Conservation (phyloP, 768 basidiomycete species). For the Amanita subjunquillea region DNA sequence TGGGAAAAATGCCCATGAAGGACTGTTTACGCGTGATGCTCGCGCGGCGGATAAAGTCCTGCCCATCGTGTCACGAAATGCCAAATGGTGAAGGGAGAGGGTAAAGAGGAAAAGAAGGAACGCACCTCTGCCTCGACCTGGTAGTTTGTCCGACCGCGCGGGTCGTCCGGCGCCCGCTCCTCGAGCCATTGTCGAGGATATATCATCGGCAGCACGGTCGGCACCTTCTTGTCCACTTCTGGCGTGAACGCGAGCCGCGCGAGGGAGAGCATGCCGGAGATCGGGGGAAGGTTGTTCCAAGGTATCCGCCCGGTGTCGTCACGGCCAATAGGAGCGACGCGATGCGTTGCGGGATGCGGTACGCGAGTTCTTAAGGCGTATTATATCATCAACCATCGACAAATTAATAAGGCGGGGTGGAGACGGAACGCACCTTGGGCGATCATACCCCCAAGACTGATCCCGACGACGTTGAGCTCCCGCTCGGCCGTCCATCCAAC, state of each 20-base stretch:
- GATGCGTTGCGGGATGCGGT: conserved; percentile 55
- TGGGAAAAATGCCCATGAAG: conserved; percentile 60
- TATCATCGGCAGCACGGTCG: conserved; percentile 44
- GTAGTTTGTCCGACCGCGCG: conserved; percentile 50
- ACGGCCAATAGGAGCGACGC: conserved; percentile 56
- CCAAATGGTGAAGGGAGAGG: no score
- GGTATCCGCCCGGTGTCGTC: conserved; percentile 56
- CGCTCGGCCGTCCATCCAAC: conserved; percentile 59
- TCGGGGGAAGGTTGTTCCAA: conserved; percentile 57
- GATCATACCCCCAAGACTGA: conserved; percentile 80
- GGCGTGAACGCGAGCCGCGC: conserved; percentile 28
- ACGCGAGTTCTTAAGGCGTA: conserved; percentile 46
- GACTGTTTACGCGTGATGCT: conserved; percentile 46
- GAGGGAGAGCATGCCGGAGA: conserved; percentile 25
- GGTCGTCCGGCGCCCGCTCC: conserved; percentile 38
- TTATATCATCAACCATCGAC: no score
- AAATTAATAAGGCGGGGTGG: conserved; percentile 1
- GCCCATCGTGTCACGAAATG: neutral
- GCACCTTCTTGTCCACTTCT: conserved; percentile 37
- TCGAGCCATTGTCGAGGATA: conserved; percentile 57
- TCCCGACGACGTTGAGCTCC: conserved; percentile 60
- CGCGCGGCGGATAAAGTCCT: conserved; percentile 39
- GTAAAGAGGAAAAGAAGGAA: neutral
- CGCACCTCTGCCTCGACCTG: conserved; percentile 48
- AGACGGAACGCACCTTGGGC: conserved; percentile 46